Conservation (phyloP, 2,329 filamentous ascomycete species). For the Fusarium paranaense region DNA sequence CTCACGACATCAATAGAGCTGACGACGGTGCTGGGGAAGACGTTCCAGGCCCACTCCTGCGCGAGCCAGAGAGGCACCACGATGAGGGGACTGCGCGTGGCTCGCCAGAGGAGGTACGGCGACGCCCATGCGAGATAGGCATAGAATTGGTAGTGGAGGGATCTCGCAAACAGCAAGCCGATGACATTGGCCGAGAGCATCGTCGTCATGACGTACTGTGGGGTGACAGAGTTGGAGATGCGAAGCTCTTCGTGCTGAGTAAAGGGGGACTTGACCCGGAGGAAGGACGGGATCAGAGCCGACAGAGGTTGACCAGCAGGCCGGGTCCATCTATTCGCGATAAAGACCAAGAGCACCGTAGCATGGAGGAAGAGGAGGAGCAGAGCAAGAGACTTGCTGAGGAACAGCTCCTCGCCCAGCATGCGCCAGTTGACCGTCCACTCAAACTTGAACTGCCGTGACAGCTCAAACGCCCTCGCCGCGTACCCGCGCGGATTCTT, state of each 20-base stretch:
- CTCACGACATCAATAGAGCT: conserved; percentile 75
- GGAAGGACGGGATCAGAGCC: conserved; percentile 62
- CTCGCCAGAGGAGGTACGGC: conserved; percentile 87
- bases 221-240: conserved; percentile 70
- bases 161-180: conserved; percentile 87
- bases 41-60: conserved; percentile 95
- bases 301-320: conserved; percentile 70
- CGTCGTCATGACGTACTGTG: conserved; percentile 79
- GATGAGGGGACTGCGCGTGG: conserved; percentile 74
- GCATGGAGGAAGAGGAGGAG: conserved; percentile 74
- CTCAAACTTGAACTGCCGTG: conserved; percentile 91
- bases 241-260: conserved; percentile 64
- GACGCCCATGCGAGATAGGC: conserved; percentile 91
- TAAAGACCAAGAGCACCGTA: conserved; percentile 74
- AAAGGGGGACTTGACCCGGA: conserved; percentile 59
- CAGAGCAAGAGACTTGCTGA: conserved; percentile 75
- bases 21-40: conserved; percentile 79
- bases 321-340: conserved; percentile 76
- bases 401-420: conserved; percentile 83
- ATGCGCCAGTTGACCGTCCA: conserved; percentile 99
- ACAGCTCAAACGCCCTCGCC: conserved; percentile 88
- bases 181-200: conserved; percentile 82
- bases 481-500: conserved; percentile 78
- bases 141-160: conserved; percentile 96
- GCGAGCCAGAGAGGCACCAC: conserved; percentile 78